A percentile compares a stretch with the other conserved stretches of the same genome.
Conservation (phyloP, 2,329 filamentous ascomycete genomes). For the Eurotiales sp. region DNA sequence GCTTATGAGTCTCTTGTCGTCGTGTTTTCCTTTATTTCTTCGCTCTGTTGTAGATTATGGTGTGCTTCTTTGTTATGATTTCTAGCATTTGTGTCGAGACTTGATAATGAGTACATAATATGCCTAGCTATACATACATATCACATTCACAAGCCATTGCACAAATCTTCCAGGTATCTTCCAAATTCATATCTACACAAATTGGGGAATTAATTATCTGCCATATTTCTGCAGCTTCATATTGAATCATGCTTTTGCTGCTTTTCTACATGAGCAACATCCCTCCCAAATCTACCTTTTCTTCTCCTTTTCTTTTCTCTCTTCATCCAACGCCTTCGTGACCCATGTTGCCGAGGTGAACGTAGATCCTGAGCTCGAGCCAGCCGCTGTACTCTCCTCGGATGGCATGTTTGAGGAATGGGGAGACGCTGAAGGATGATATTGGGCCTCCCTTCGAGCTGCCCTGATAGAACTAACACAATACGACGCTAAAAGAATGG, state of each 20-base stretch:
- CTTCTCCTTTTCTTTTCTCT: constrained; percentile 23
- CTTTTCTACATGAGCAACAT: too few species aligned
- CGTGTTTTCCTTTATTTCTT: neutral
- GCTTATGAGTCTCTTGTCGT: neutral
- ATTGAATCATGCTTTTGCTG: too few species aligned
- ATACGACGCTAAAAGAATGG: constrained; percentile 57
- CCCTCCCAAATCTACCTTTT: constrained; percentile 7
- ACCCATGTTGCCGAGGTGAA: constrained; percentile 39
- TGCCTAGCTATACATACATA: neutral
- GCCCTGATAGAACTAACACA: constrained; percentile 62
- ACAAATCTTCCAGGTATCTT: neutral
- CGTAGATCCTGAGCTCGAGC: constrained; percentile 39
- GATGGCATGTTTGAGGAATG: constrained; percentile 37
- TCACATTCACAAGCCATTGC: neutral
- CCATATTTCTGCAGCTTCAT: neutral
- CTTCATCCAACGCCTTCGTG: constrained; percentile 30
- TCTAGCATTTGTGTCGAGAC: constrained; percentile 5
- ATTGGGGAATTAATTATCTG: neutral
- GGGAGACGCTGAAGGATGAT: constrained; percentile 45
- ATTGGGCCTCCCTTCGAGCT: constrained; percentile 63
- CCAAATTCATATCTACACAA: too few species aligned
- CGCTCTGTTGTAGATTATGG: constrained; percentile 10
- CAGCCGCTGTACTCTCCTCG: neutral
- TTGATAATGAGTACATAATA: constrained; percentile 13
- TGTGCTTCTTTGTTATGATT: constrained; percentile 4